Percentiles rank a stretch among this genome's conserved stretches.
Evolutionary conservation across 148 eudicot species (phyloP).

Genomic region (Rhododendron ovatum): DNA sequence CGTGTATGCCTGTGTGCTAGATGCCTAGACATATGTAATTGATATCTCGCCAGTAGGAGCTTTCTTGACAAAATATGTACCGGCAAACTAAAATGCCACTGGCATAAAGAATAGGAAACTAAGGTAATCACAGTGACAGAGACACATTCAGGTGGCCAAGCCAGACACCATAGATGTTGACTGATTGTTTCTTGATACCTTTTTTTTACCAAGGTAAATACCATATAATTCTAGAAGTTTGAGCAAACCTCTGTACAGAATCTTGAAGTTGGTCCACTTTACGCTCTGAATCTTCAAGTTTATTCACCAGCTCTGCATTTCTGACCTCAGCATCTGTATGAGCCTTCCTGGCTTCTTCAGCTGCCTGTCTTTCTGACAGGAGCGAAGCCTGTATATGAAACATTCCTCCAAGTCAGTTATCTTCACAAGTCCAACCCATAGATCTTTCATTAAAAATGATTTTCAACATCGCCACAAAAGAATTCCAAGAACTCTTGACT

Average conservation of each 20-base stretch:
- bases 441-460: neutral
- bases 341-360: conserved; percentile 61
- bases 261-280: conserved; percentile 70
- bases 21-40: neutral
- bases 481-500: neutral
- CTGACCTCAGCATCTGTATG: conserved; percentile 49
- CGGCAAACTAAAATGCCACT: neutral
- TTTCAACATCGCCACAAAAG: neutral
- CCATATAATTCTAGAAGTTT: neutral
- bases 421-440: neutral
- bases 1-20: neutral
- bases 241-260: conserved; percentile 72
- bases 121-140: neutral
- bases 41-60: neutral
- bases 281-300: conserved; percentile 70
- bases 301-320: conserved; percentile 55
- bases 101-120: neutral
- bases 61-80: neutral
- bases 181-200: neutral
- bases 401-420: conserved; percentile 7
- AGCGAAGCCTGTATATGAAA: conserved; percentile 43
- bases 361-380: conserved; percentile 46
- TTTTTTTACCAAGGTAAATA: neutral
- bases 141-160: neutral
- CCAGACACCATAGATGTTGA: neutral